Conservation (phyloP, 495 filamentous ascomycete genomes). For the Tetracladium setigerum region DNA sequence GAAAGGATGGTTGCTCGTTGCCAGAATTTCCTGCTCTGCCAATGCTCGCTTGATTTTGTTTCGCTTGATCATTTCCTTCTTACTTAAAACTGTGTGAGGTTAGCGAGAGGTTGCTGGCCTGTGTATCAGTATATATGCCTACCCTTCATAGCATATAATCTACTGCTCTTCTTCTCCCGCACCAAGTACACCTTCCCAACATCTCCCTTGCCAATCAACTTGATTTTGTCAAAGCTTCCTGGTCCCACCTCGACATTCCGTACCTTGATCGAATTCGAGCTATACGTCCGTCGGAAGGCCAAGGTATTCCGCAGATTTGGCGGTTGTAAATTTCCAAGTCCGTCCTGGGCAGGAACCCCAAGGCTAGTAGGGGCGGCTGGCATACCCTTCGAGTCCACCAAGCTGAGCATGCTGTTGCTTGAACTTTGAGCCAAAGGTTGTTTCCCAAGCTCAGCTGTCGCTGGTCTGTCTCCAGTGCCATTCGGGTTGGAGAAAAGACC, state of each 20-base stretch:
- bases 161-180: slow-evolving; percentile 89
- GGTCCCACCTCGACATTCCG: slow-evolving; percentile 94
- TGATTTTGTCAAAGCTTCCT: slow-evolving; percentile 97
- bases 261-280: slow-evolving; percentile 98
- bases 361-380: slow-evolving; percentile 22
- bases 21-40: slow-evolving; percentile 95
- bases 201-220: slow-evolving; percentile 96
- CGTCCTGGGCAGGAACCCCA: slow-evolving; percentile 28
- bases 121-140: slow-evolving; percentile 5
- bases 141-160: slow-evolving; percentile 99
- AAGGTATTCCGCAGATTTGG: slow-evolving; percentile 37
- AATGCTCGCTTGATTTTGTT: slow-evolving; percentile 99
- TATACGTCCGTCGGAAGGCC: slow-evolving; percentile 90
- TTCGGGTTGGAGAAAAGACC: slow-evolving; percentile 72
- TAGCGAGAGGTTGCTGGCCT: slow-evolving; percentile 20
- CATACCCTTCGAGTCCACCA: slow-evolving; percentile 23
- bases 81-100: slow-evolving; percentile 73
- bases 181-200: slow-evolving; percentile 98
- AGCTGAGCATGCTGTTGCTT: slow-evolving; percentile 49
- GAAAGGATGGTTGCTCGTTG: slow-evolving; percentile 97
- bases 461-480: slow-evolving; percentile 57
- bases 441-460: slow-evolving; percentile 73
- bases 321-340: slow-evolving; percentile 37
- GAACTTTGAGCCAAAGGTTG: slow-evolving; percentile 56
- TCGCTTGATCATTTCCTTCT: slow-evolving; percentile 99